Percentiles rank a stretch among this genome's conserved stretches.
Conservation (phyloP, 2,329 filamentous ascomycete species). For the Aspergillus glaucus region DNA sequence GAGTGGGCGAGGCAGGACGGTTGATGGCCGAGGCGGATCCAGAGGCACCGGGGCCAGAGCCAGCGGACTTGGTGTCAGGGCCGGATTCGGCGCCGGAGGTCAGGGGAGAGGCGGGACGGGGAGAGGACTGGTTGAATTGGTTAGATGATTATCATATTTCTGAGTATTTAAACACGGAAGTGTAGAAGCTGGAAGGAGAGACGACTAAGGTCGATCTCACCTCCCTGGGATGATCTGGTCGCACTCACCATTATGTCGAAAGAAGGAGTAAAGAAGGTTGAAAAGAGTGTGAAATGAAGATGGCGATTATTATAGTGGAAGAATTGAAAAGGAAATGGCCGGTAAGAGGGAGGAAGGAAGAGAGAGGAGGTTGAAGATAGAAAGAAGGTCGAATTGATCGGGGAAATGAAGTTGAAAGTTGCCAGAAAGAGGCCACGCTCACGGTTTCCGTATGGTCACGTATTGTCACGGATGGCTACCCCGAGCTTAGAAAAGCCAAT, state of each 20-base stretch:
- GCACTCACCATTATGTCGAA: slow-evolving; percentile 20
- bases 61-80: slow-evolving; percentile 36
- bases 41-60: slow-evolving; percentile 41
- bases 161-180: slow-evolving; percentile 6
- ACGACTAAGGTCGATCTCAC: neutral
- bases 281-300: slow-evolving; percentile 5
- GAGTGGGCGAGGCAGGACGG: slow-evolving; percentile 78
- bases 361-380: neutral
- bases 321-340: neutral
- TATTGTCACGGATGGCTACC: slow-evolving; percentile 3
- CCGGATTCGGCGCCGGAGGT: slow-evolving; percentile 42
- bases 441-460: slow-evolving; percentile 12
- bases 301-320: neutral
- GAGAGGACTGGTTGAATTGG: slow-evolving; percentile 25
- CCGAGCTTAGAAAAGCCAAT: neutral
- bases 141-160: neutral
- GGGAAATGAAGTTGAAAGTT: slow-evolving; percentile 15
- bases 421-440: slow-evolving; percentile 23
- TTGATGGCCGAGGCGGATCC: slow-evolving; percentile 63
- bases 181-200: slow-evolving; percentile 2
- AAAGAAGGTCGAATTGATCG: neutral
- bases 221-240: slow-evolving; percentile 4
- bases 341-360: neutral
- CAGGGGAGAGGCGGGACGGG: slow-evolving; percentile 38
- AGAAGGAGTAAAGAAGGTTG: slow-evolving; percentile 9